These are phyloP conservation scores for Syzygium grande DNA, from an alignment of 345 rosid species.

Conservation along the genomic window DNA sequence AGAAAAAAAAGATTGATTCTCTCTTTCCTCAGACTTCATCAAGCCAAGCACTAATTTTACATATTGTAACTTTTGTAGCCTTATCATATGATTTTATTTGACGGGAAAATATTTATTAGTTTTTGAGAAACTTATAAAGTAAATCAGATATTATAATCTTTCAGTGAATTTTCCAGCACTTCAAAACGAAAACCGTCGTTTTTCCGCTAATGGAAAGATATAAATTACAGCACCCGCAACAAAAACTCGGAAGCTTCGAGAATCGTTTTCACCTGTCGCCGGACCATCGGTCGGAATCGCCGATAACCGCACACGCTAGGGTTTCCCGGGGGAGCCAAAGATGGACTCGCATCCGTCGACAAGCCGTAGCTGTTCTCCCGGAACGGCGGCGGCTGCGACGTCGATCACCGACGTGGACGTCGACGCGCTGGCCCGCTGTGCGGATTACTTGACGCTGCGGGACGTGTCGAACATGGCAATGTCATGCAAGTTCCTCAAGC, in stretches of 20 bases:
- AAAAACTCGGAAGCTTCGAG: fast-evolving
- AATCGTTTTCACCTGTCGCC: neutral
- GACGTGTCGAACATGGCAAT: conserved; percentile 43
- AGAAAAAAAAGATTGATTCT: no score
- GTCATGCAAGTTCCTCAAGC: conserved; percentile 38
- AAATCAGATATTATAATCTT: no score
- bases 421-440: conserved; percentile 48
- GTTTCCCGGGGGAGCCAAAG: neutral
- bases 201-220: neutral
- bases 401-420: conserved; percentile 33
- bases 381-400: neutral
- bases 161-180: no score
- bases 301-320: neutral
- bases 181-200: no score
- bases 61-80: no score
- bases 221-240: no score
- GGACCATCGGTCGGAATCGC: neutral
- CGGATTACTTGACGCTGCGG: conserved; percentile 24
- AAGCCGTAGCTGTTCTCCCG: neutral
- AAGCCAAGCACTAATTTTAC: no score
- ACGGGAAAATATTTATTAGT: no score
- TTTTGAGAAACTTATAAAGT: no score
- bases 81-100: no score
- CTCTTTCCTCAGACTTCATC: no score
- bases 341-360: neutral